Evolutionary conservation across 2,329 filamentous ascomycete genomes (phyloP).

Genomic region (Leptographium galeiforme): DNA sequence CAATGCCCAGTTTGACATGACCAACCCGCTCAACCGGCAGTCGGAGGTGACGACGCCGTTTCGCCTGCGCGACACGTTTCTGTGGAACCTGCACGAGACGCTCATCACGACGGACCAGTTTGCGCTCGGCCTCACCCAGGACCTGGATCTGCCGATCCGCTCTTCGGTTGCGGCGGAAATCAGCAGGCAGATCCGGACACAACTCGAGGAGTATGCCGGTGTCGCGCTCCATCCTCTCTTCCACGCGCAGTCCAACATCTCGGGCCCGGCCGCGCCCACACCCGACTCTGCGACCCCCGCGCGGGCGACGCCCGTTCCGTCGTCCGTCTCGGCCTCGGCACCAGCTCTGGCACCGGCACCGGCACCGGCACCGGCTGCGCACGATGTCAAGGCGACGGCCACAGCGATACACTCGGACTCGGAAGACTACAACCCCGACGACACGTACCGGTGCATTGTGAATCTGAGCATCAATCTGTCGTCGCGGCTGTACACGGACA

Average conservation of each 20-base stretch:
- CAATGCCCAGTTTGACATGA: conserved; percentile 53
- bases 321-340: conserved; percentile 43
- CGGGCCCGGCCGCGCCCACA: not conserved
- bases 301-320: conserved; percentile 2
- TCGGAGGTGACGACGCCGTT: conserved; percentile 74
- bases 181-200: conserved; percentile 85
- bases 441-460: conserved; percentile 88
- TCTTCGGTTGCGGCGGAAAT: conserved; percentile 61
- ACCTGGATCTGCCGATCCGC: conserved; percentile 77
- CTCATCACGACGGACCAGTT: conserved; percentile 92
- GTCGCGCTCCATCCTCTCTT: conserved; percentile 90
- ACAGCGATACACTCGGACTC: conserved; percentile 49
- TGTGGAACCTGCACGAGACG: conserved; percentile 95
- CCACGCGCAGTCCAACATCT: conserved; percentile 35
- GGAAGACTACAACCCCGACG: conserved; percentile 75
- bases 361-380: not conserved
- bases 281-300: not conserved
- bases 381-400: conserved; percentile 52
- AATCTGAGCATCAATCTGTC: conserved; percentile 82
- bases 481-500: conserved; percentile 87
- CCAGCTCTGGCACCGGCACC: conserved; percentile 22
- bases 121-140: conserved; percentile 77
- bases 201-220: conserved; percentile 90
- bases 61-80: conserved; percentile 83
- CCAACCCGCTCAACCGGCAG: conserved; percentile 62